Evolutionary conservation across 805 yeast genomes (phyloP).

Genomic region (Lipomyces kockii): DNA sequence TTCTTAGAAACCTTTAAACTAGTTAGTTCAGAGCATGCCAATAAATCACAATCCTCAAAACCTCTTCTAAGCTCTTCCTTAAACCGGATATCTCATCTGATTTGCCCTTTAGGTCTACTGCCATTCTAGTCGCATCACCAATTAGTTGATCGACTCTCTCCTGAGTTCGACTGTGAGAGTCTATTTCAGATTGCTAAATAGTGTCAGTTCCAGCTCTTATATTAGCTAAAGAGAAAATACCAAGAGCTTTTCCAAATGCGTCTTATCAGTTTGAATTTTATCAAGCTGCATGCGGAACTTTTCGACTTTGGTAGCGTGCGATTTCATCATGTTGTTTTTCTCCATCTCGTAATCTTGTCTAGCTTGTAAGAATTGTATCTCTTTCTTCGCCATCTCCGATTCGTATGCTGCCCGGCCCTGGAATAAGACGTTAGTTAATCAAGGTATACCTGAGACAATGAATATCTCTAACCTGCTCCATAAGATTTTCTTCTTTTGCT

Average conservation of each 20-base stretch:
- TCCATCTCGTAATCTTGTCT: conserved; percentile 4
- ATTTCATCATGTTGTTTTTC: conserved; percentile 4
- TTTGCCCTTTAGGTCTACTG: background rate
- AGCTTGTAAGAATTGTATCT: background rate
- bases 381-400: conserved; percentile 3
- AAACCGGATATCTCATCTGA: background rate
- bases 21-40: background rate
- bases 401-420: conserved; percentile 4
- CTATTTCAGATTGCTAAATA: conserved; percentile 1
- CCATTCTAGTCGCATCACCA: background rate
- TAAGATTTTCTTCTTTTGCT: background rate
- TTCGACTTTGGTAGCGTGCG: conserved; percentile 1
- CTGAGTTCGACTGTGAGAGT: conserved; percentile 2
- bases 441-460: background rate
- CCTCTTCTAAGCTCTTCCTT: background rate
- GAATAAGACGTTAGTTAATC: background rate
- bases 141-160: background rate
- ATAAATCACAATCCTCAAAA: background rate
- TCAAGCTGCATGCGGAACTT: background rate
- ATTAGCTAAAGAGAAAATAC: background rate
- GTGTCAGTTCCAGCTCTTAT: background rate
- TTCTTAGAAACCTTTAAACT: background rate
- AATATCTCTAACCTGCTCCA: background rate
- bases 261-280: background rate
- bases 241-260: background rate